Evolutionary conservation across 768 basidiomycete species (phyloP).

Genomic region (Lactifluus piperatus): DNA sequence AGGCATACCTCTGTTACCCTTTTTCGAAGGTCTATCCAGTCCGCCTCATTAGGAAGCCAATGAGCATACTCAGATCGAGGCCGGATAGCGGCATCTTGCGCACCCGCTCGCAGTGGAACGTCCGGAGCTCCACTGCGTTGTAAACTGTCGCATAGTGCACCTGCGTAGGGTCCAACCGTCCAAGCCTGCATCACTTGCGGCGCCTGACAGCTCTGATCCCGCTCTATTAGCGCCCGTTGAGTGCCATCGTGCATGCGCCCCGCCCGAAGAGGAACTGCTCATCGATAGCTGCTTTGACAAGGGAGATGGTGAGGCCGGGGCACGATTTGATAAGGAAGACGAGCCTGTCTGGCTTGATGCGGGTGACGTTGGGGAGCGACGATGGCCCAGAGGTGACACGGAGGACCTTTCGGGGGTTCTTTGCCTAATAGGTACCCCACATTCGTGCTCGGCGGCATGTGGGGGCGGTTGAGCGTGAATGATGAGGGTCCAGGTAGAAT

Average conservation of each 20-base stretch:
- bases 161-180: slow-evolving; percentile 41
- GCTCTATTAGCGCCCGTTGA: slow-evolving; percentile 30
- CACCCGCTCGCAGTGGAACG: slow-evolving; percentile 95
- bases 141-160: slow-evolving; percentile 71
- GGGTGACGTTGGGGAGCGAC: slow-evolving; percentile 20
- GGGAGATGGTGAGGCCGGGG: slow-evolving; percentile 54
- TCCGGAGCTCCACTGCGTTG: slow-evolving; percentile 59
- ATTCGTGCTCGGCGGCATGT: slow-evolving; percentile 10
- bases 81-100: slow-evolving; percentile 89
- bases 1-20: slow-evolving; percentile 62
- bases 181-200: slow-evolving; percentile 17
- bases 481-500: slow-evolving; percentile 75
- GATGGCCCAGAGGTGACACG: slow-evolving; percentile 20
- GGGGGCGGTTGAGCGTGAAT: slow-evolving; percentile 58
- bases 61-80: slow-evolving; percentile 93
- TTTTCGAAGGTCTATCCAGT: slow-evolving; percentile 75
- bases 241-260: slow-evolving; percentile 28
- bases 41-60: slow-evolving; percentile 86
- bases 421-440: slow-evolving; percentile 10
- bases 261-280: slow-evolving; percentile 29
- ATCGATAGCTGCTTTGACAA: slow-evolving; percentile 55
- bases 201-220: slow-evolving; percentile 15
- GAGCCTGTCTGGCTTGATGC: slow-evolving; percentile 23
- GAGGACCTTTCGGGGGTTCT: slow-evolving; percentile 12
- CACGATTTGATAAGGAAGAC: slow-evolving; percentile 45